Evolutionary conservation across 176 grass and related monocot species (phyloP).

Genomic region (Cenchrus purpureus): DNA sequence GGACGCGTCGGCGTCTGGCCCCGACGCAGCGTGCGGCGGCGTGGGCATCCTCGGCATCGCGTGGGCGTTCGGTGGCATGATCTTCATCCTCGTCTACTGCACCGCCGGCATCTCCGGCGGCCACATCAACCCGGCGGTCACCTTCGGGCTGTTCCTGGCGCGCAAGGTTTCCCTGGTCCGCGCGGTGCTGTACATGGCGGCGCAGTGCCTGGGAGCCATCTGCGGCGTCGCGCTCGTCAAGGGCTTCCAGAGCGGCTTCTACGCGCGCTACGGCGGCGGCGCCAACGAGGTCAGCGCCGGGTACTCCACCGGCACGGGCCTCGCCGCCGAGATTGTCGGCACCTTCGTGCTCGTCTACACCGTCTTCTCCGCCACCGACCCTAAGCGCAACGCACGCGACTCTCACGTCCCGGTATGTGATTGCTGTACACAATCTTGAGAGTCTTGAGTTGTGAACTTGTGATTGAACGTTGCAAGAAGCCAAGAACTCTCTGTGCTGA

Average conservation of each 20-base stretch:
- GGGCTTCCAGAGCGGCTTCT: slow-evolving; percentile 73
- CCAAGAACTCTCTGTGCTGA: too few relatives aligned
- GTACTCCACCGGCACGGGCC: slow-evolving; percentile 65
- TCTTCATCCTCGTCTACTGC: slow-evolving; percentile 98
- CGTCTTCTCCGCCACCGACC: slow-evolving; percentile 91
- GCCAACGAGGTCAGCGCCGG: slow-evolving; percentile 69
- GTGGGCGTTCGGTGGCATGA: slow-evolving; percentile 84
- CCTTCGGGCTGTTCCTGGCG: slow-evolving; percentile 78
- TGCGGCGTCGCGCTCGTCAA: slow-evolving; percentile 79
- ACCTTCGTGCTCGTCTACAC: slow-evolving; percentile 94
- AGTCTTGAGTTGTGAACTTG: too few relatives aligned
- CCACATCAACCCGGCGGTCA: slow-evolving; percentile 95
- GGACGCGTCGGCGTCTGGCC: neutral
- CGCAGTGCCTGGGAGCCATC: slow-evolving; percentile 78
- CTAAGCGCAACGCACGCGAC: slow-evolving; percentile 79
- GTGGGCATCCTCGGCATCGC: slow-evolving; percentile 76
- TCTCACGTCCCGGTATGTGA: slow-evolving; percentile 59
- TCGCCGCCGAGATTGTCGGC: slow-evolving; percentile 84
- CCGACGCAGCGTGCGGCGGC: slow-evolving; percentile 55
- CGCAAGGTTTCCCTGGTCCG: slow-evolving; percentile 80
- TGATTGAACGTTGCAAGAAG: too few relatives aligned
- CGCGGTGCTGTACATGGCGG: slow-evolving; percentile 65
- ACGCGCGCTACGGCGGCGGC: slow-evolving; percentile 60
- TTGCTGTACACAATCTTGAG: too few relatives aligned
- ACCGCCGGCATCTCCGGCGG: slow-evolving; percentile 97